Conservation (phyloP, 2,329 filamentous ascomycete species). For the Polychaeton citri region DNA sequence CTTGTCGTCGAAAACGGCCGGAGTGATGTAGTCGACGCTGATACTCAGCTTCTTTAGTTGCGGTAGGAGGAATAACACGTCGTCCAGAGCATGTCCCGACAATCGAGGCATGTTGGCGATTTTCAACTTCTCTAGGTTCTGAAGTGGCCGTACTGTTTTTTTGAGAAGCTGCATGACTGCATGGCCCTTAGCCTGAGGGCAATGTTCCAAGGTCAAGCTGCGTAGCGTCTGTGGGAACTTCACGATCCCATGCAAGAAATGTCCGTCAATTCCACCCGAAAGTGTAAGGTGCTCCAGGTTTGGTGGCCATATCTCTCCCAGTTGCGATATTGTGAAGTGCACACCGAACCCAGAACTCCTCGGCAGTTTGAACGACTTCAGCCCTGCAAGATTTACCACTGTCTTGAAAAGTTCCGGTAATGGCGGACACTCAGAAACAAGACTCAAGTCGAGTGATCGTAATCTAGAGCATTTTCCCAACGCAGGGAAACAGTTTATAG, state of each 20-base stretch:
- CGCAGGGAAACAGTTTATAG: conserved; percentile 42
- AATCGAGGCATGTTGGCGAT: conserved; percentile 29
- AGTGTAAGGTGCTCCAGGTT: conserved; percentile 28
- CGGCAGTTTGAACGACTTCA: conserved; percentile 29
- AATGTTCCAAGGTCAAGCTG: conserved; percentile 30
- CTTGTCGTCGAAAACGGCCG: conserved; percentile 23
- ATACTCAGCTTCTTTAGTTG: conserved; percentile 27
- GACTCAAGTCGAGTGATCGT: conserved; percentile 36
- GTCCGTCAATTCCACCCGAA: conserved; percentile 29
- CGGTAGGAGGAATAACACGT: conserved; percentile 27
- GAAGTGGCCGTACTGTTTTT: conserved; percentile 15
- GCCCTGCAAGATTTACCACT: conserved; percentile 30
- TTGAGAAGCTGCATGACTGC: conserved; percentile 25
- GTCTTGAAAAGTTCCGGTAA: conserved; percentile 38
- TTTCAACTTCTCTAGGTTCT: conserved; percentile 23
- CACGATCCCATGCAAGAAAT: conserved; percentile 25
- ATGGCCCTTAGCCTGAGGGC: conserved; percentile 24
- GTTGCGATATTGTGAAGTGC: neutral
- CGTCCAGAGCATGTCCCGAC: conserved; percentile 25
- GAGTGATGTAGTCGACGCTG: conserved; percentile 34
- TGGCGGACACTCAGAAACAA: conserved; percentile 38
- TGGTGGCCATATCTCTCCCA: conserved; percentile 26
- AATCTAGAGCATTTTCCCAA: conserved; percentile 42
- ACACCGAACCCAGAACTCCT: conserved; percentile 20
- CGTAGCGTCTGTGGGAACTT: conserved; percentile 19